Percentiles rank a stretch among this genome's conserved stretches.
Evolutionary conservation across 2,329 filamentous ascomycete species (phyloP).

Genomic region (Sphaerulina populicola): DNA sequence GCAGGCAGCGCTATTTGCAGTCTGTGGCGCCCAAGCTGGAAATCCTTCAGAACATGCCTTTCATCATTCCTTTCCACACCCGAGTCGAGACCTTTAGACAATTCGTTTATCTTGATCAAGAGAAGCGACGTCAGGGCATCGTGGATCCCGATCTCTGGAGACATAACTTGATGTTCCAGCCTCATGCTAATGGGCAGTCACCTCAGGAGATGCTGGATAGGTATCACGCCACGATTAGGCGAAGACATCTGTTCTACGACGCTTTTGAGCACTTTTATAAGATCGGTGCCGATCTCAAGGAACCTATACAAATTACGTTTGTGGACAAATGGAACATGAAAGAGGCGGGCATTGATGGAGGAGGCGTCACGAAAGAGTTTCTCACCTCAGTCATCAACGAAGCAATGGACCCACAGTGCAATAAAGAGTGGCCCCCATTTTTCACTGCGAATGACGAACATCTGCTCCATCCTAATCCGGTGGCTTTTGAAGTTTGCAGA

Average conservation of each 20-base stretch:
- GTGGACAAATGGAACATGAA: constrained; percentile 78
- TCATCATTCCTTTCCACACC: constrained; percentile 87
- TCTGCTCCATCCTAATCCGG: constrained; percentile 80
- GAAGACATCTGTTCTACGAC: constrained; percentile 74
- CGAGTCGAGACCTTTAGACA: constrained; percentile 87
- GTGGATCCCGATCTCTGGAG: constrained; percentile 70
- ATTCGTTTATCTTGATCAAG: constrained; percentile 78
- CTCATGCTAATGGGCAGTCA: constrained; percentile 23
- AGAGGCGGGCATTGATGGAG: constrained; percentile 93
- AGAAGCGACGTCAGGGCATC: constrained; percentile 57
- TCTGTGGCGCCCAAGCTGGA: constrained; percentile 78
- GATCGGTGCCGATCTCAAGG: constrained; percentile 75
- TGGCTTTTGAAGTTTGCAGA: constrained; percentile 34
- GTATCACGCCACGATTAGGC: constrained; percentile 68
- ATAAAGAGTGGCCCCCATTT: constrained; percentile 36
- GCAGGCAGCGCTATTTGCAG: constrained; percentile 63
- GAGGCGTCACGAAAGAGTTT: constrained; percentile 96
- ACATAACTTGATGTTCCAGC: constrained; percentile 36
- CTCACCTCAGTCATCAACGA: constrained; percentile 79
- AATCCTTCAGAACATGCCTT: constrained; percentile 91
- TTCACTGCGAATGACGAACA: constrained; percentile 82
- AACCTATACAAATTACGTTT: constrained; percentile 94
- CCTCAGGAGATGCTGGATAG: constrained; percentile 43
- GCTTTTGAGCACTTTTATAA: constrained; percentile 76
- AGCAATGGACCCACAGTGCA: constrained; percentile 37